Percentiles rank a stretch among this genome's conserved stretches.
Conservation (phyloP, 2,329 filamentous ascomycete genomes). For the Scopulariopsis brevicaulis region DNA sequence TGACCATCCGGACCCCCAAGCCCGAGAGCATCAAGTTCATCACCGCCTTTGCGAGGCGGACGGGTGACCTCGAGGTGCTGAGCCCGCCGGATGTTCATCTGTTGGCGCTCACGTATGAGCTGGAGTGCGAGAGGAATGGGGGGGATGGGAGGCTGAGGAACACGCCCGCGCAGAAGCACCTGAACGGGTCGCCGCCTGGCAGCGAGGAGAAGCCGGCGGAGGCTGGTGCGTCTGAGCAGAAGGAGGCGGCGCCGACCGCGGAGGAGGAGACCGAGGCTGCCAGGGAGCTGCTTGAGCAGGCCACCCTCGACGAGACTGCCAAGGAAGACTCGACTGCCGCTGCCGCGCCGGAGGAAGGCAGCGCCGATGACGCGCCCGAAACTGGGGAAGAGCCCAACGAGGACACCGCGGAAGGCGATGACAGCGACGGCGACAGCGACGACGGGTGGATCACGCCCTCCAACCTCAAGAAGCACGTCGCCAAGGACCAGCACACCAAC, state of each 20-base stretch:
- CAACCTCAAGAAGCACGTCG: constrained; percentile 79
- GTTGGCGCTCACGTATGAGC: constrained; percentile 80
- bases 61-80: constrained; percentile 79
- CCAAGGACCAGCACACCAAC: constrained; percentile 31
- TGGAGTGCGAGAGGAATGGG: constrained; percentile 86
- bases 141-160: constrained; percentile 78
- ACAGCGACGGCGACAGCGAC: constrained; percentile 36
- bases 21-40: constrained; percentile 71
- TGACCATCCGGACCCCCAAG: constrained; percentile 63
- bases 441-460: constrained; percentile 91
- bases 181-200: constrained; percentile 57
- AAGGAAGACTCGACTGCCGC: not conserved
- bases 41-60: constrained; percentile 75
- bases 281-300: constrained; percentile 10
- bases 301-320: constrained; percentile 10
- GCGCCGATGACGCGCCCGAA: not conserved
- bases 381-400: not conserved
- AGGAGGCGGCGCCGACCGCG: not conserved
- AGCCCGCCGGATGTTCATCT: constrained; percentile 85
- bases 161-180: constrained; percentile 64
- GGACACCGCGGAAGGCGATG: constrained; percentile 8
- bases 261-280: not conserved
- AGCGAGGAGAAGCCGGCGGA: constrained; percentile 18
- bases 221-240: not conserved
- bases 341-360: not conserved